Evolutionary conservation across 2,329 filamentous ascomycete genomes (phyloP).

Genomic region (Aspergillus clavatus): DNA sequence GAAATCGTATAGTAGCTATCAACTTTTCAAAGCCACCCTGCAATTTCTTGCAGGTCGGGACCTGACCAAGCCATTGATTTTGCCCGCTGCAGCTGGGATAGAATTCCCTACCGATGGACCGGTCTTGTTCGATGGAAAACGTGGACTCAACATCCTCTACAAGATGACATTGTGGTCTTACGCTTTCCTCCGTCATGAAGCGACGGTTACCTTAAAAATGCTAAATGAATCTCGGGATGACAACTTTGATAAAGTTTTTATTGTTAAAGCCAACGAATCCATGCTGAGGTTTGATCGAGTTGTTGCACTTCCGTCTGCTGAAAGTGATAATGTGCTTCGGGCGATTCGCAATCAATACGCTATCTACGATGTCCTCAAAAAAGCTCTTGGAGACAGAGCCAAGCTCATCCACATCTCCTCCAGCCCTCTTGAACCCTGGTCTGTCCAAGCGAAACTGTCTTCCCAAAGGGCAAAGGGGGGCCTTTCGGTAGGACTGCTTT

Average conservation of each 20-base stretch:
- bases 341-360: slow-evolving; percentile 27
- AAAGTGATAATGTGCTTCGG: slow-evolving; percentile 23
- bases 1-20: slow-evolving; percentile 77
- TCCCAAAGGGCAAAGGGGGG: slow-evolving; percentile 21
- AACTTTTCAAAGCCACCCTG: slow-evolving; percentile 90
- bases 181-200: slow-evolving; percentile 65
- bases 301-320: slow-evolving; percentile 32
- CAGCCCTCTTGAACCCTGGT: slow-evolving; percentile 43
- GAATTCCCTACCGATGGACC: slow-evolving; percentile 50
- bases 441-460: slow-evolving; percentile 40
- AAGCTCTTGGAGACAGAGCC: slow-evolving; percentile 70
- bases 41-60: slow-evolving; percentile 77
- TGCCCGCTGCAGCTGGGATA: slow-evolving; percentile 24
- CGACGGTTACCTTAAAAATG: slow-evolving; percentile 66
- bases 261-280: slow-evolving; percentile 53
- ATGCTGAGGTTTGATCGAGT: slow-evolving; percentile 54
- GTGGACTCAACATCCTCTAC: slow-evolving; percentile 76
- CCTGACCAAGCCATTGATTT: slow-evolving; percentile 61
- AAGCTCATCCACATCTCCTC: slow-evolving; percentile 60
- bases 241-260: slow-evolving; percentile 82
- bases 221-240: slow-evolving; percentile 69
- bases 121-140: slow-evolving; percentile 69
- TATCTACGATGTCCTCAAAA: slow-evolving; percentile 62
- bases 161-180: slow-evolving; percentile 91
- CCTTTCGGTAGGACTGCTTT: slow-evolving; percentile 63